A percentile compares a stretch with the other conserved stretches of the same genome.
Evolutionary conservation across 345 rosid species (phyloP).

Genomic region (Toxicodendron radicans): DNA sequence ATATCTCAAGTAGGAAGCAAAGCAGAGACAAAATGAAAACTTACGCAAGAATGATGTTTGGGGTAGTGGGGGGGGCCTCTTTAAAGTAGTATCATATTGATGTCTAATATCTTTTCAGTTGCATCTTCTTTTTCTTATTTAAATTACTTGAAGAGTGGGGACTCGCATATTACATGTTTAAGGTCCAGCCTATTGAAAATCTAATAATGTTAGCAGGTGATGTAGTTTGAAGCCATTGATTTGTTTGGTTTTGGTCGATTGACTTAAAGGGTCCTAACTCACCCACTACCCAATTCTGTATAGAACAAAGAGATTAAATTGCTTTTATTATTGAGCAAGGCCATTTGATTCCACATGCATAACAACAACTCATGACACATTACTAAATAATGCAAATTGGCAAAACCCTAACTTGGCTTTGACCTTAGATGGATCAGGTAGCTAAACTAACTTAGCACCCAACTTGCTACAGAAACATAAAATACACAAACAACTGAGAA

Average conservation of each 20-base stretch:
- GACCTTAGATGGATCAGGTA: slow-evolving; percentile 15
- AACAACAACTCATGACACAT: slow-evolving; percentile 9
- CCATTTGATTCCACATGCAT: slow-evolving; percentile 10
- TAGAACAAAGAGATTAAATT: neutral
- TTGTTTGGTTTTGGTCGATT: neutral
- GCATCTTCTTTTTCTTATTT: neutral
- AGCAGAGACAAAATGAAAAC: neutral
- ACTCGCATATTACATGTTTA: neutral
- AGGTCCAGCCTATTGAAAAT: neutral
- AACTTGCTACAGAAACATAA: slow-evolving; percentile 5
- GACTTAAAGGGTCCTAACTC: neutral
- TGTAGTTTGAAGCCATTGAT: neutral
- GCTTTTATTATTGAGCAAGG: slow-evolving; percentile 2
- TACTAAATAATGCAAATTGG: slow-evolving; percentile 10
- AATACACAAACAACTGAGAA: slow-evolving; percentile 16
- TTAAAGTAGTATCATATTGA: neutral
- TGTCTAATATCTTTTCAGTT: neutral
- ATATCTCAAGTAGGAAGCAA: neutral
- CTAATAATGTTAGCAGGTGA: neutral
- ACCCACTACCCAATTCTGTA: slow-evolving; percentile 2
- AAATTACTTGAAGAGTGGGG: neutral
- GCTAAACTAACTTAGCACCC: slow-evolving; percentile 25
- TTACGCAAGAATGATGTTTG: neutral
- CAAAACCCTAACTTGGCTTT: slow-evolving; percentile 21
- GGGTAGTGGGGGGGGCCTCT: neutral